Conservation (phyloP, 208 protist genomes). For the Wallacemonas sp. region DNA sequence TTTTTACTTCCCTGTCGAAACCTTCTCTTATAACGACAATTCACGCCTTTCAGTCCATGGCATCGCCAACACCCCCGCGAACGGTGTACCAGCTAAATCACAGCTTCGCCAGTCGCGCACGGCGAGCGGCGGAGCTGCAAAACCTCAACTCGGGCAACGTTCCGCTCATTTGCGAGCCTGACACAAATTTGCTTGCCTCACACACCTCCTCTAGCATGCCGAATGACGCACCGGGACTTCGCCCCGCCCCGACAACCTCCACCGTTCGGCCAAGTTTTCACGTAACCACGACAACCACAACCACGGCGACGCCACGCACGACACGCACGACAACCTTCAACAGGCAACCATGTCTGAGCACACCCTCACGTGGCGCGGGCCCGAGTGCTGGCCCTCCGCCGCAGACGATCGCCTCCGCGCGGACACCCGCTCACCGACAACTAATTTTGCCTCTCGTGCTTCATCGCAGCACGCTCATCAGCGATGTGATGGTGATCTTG, state of each 20-base stretch:
- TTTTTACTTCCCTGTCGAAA: too few species aligned
- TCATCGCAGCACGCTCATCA: conserved; percentile 43
- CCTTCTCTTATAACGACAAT: too few species aligned
- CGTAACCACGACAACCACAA: neutral
- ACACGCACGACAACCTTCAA: neutral
- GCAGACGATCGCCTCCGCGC: neutral
- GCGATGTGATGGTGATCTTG: conserved; percentile 81
- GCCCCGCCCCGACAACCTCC: too few species aligned
- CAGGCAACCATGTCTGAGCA: too few species aligned
- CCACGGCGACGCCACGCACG: conserved; percentile 2
- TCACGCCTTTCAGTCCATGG: too few species aligned
- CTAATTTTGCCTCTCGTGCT: conserved; percentile 17
- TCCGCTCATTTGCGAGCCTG: neutral
- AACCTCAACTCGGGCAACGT: neutral
- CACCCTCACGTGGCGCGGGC: neutral
- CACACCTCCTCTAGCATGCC: too few species aligned
- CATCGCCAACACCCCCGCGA: neutral
- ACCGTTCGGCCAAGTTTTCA: too few species aligned
- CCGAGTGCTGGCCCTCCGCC: neutral
- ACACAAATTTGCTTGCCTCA: neutral
- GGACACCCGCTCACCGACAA: neutral
- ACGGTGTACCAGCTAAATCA: neutral
- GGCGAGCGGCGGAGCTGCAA: neutral
- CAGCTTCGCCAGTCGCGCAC: neutral
- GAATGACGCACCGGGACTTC: too few species aligned